Base-by-base conservation (phyloP, 2,329 filamentous ascomycete species). In the Aspergillus sp. region DNA sequence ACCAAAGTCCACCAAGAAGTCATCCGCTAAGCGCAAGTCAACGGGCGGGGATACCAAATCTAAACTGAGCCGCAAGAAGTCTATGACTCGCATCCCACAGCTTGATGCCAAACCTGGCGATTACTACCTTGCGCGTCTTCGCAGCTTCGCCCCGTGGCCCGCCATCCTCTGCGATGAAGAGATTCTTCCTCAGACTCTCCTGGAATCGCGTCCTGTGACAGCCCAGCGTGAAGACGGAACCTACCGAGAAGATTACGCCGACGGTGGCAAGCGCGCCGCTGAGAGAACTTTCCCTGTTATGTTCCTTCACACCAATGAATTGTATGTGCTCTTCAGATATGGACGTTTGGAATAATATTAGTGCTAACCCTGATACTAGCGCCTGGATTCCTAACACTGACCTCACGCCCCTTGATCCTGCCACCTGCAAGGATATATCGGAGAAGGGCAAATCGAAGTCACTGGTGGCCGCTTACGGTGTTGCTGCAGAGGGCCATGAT, bases 251-350 rank as follows among this genome's bases (percentile, higher is more conserved):
- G 90, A 93, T 63, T 97, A 90, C 71, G 86, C 87, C 41, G 92
- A 96, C 68, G 93, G 89, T 60, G 93, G 90, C 67, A 95, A 95
- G 80, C 89, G 92, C 64, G 87, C 85, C 42, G 85, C 88, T 61
- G 92, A 97, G 75, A 86, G 93, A 62, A 92, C 89, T 30, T 98
- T 92, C 73, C 91, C 93, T 5, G 87, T 98, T 70, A 97, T 98
- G 93, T 98, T 96, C 73, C 80, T 98, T 51, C 82, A 86, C 63
- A 96, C 93, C 39, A 97, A 98, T 70, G 93, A 98, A 82, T 98
- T 99, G 95, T 99, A 79, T 86, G 93, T 86, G 19, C 45, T 47
- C 30, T 24, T 51, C 30, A 42, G 45, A 39, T 60, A 4, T 45
- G 57, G 61, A 33, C 48, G 15, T 44, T 9, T 58, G 8, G 51